phyloP scores from a whole-genome alignment of 768 basidiomycete genomes.

The Chalciporus piperatus region DNA sequence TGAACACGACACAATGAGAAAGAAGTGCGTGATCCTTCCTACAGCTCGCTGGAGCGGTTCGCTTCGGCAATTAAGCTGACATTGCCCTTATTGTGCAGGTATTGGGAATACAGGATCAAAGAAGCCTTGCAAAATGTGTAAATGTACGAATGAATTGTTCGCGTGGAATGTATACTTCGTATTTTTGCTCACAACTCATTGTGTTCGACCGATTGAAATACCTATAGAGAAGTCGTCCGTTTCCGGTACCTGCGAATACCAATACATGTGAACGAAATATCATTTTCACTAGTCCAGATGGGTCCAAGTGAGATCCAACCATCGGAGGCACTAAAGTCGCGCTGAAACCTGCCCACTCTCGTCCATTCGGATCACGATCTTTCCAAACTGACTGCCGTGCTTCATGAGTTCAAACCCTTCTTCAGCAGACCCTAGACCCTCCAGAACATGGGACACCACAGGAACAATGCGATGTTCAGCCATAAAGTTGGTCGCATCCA shows the following conservation, averaged over 20 bases:
- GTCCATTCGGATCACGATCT: constrained; percentile 59
- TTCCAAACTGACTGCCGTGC: constrained; percentile 70
- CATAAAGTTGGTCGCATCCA: constrained; percentile 70
- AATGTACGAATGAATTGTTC: constrained; percentile 10
- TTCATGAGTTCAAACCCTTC: constrained; percentile 69
- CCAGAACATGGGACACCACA: constrained; percentile 65
- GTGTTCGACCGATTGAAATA: neutral
- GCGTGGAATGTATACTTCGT: constrained; percentile 8
- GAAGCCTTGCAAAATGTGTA: constrained; percentile 38
- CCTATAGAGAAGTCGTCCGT: neutral
- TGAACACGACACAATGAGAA: constrained; percentile 71
- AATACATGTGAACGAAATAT: neutral
- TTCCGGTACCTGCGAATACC: neutral
- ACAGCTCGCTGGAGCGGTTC: constrained; percentile 5
- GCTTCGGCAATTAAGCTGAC: constrained; percentile 26
- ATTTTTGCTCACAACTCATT: neutral
- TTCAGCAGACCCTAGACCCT: constrained; percentile 61
- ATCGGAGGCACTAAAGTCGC: constrained; percentile 19
- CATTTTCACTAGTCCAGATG: neutral
- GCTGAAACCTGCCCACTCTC: constrained; percentile 20
- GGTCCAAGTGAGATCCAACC: neutral
- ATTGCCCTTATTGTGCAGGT: constrained; percentile 40
- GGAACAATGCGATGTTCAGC: constrained; percentile 64
- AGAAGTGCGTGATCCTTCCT: constrained; percentile 53
- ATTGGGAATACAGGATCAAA: constrained; percentile 74